Evolutionary conservation across 106 monocot species (phyloP).

Genomic region (Allium cepa): DNA sequence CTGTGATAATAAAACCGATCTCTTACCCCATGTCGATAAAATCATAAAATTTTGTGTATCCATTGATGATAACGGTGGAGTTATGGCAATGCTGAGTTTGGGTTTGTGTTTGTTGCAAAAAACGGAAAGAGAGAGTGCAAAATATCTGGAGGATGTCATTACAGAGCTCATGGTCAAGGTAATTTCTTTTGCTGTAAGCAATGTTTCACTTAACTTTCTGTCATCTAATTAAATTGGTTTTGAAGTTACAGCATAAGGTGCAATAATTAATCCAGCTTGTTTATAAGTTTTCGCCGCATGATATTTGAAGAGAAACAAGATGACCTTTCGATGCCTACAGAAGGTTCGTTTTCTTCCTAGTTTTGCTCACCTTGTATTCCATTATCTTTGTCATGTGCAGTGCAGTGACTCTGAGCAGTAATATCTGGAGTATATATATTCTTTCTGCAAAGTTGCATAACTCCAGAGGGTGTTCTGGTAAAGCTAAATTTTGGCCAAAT

Average conservation of each 20-base stretch:
- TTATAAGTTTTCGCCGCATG: conserved; percentile 22
- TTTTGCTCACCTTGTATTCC: too few relatives aligned
- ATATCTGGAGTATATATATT: too few relatives aligned
- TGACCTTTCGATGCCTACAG: background rate
- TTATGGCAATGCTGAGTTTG: conserved; percentile 37
- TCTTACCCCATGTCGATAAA: conserved; percentile 38
- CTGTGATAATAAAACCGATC: conserved; percentile 70
- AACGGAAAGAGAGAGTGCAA: conserved; percentile 35
- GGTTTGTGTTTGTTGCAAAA: conserved; percentile 41
- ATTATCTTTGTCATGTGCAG: too few relatives aligned
- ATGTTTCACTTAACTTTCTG: background rate
- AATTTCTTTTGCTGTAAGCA: background rate
- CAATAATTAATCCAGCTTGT: conserved; percentile 52
- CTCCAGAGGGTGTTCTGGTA: too few relatives aligned
- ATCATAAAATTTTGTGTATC: conserved; percentile 29
- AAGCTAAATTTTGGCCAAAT: too few relatives aligned
- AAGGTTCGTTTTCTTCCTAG: conserved; percentile 27
- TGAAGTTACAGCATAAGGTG: conserved; percentile 25
- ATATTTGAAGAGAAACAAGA: conserved; percentile 46
- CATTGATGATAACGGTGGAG: conserved; percentile 33
- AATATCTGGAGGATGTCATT: conserved; percentile 30
- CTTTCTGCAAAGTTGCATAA: too few relatives aligned
- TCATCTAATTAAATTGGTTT: background rate
- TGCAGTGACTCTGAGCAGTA: too few relatives aligned
- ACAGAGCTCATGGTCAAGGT: conserved; percentile 45